Conservation (phyloP, 495 filamentous ascomycete species). For the Platismatia glauca region DNA sequence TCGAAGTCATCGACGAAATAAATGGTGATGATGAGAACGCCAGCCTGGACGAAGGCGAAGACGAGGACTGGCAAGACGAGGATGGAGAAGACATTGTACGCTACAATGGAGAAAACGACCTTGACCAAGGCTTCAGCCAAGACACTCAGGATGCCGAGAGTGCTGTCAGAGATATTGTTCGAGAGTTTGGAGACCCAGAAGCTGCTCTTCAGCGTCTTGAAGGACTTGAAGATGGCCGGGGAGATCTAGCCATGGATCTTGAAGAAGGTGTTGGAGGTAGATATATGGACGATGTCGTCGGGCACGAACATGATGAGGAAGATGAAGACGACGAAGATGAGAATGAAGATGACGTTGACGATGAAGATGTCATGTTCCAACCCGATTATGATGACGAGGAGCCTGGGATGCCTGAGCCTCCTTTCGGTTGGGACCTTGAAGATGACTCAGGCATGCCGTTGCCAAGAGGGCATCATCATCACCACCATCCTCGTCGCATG, state of each 20-base stretch:
- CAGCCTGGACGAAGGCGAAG: constrained; percentile 46
- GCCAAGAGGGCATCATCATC: constrained; percentile 40
- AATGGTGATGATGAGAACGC: constrained; percentile 58
- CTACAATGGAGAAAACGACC: constrained; percentile 37
- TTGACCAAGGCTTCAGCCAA: constrained; percentile 37
- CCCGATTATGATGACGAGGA: constrained; percentile 40
- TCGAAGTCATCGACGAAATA: constrained; percentile 53
- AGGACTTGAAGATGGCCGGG: constrained; percentile 12
- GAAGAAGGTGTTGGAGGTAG: constrained; percentile 13
- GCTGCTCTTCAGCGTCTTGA: constrained; percentile 22
- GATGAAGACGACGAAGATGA: constrained; percentile 50
- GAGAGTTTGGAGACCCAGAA: constrained; percentile 20
- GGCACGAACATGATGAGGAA: constrained; percentile 55
- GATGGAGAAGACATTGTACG: constrained; percentile 43
- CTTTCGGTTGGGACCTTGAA: constrained; percentile 47
- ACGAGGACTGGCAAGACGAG: constrained; percentile 54
- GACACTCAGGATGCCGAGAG: constrained; percentile 16
- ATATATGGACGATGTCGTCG: constrained; percentile 52
- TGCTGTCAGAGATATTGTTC: constrained; percentile 21
- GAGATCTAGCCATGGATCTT: constrained; percentile 18
- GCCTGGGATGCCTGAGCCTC: constrained; percentile 34
- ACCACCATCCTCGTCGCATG: constrained; percentile 27
- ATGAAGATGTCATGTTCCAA: constrained; percentile 55
- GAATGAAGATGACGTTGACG: constrained; percentile 58
- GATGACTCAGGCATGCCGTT: constrained; percentile 34